A percentile compares a stretch with the other conserved stretches of the same genome.
Evolutionary conservation across 305 asterid genomes (phyloP).

Genomic region (Fraxinus baroniana): DNA sequence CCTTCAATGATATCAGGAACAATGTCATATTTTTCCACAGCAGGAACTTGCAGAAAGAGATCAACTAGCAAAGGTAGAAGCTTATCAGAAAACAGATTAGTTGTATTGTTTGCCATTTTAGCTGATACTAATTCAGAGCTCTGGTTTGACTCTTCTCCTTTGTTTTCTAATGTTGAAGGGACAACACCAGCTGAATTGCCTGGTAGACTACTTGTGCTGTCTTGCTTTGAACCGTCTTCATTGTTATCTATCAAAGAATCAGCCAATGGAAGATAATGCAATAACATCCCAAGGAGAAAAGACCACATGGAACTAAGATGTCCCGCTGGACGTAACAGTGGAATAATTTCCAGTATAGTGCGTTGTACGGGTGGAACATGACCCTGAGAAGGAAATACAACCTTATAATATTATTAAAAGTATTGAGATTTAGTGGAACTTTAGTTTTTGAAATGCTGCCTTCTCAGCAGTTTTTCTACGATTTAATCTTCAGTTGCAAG

Average conservation of each 20-base stretch:
- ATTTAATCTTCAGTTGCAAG: conserved; percentile 10
- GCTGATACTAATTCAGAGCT: conserved; percentile 34
- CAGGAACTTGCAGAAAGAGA: conserved; percentile 76
- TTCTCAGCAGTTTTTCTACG: conserved; percentile 1
- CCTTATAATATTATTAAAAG: neutral
- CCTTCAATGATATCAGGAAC: conserved; percentile 70
- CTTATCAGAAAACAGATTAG: conserved; percentile 74
- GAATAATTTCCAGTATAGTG: conserved; percentile 74
- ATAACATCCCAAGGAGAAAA: conserved; percentile 56
- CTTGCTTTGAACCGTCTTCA: conserved; percentile 40
- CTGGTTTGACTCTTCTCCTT: conserved; percentile 39
- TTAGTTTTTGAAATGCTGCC: conserved; percentile 21
- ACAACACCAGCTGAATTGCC: conserved; percentile 32
- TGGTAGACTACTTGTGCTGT: conserved; percentile 27
- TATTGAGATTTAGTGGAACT: neutral
- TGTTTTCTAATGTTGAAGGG: conserved; percentile 40
- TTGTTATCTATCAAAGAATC: conserved; percentile 51
- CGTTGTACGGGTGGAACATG: conserved; percentile 87
- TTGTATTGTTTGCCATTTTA: conserved; percentile 32
- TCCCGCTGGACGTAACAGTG: conserved; percentile 64
- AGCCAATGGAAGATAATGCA: conserved; percentile 79
- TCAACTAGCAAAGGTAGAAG: conserved; percentile 79
- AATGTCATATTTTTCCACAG: conserved; percentile 55
- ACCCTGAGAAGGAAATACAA: conserved; percentile 52
- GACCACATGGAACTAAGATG: conserved; percentile 88